These are phyloP conservation scores for Croton laevigatus DNA, from an alignment of 441 rosid genomes.

Conservation along the genomic window DNA sequence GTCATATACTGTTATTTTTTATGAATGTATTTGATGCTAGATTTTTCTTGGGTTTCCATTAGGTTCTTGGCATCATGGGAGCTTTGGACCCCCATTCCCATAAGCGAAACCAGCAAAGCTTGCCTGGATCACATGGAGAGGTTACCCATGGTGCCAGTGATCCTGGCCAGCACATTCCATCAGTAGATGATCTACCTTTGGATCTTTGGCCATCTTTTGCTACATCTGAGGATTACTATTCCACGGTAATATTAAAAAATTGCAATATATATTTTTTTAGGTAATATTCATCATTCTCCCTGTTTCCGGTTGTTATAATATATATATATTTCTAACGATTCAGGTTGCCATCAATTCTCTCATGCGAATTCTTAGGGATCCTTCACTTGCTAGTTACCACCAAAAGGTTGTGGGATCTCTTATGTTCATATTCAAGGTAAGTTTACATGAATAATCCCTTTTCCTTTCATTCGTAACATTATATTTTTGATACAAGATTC, in stretches of 20 bases:
- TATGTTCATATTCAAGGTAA: slow-evolving; percentile 97
- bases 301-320: slow-evolving; percentile 23
- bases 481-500: slow-evolving; percentile 5
- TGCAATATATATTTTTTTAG: slow-evolving; percentile 20
- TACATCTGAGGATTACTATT: slow-evolving; percentile 95
- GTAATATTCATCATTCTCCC: slow-evolving; percentile 22
- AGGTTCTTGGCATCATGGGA: slow-evolving; percentile 99
- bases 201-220: slow-evolving; percentile 96
- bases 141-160: slow-evolving; percentile 86
- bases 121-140: slow-evolving; percentile 90
- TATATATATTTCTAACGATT: slow-evolving; percentile 18
- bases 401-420: slow-evolving; percentile 98
- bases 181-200: slow-evolving; percentile 83
- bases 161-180: slow-evolving; percentile 89
- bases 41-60: slow-evolving; percentile 26
- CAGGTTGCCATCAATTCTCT: slow-evolving; percentile 99
- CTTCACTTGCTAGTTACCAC: slow-evolving; percentile 98
- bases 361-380: slow-evolving; percentile 98
- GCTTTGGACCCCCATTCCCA: slow-evolving; percentile 98
- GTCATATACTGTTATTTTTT: slow-evolving; percentile 8
- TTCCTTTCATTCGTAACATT: slow-evolving; percentile 7
- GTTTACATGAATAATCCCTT: not conserved
- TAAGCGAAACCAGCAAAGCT: slow-evolving; percentile 81
- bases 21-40: slow-evolving; percentile 24
- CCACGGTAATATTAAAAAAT: slow-evolving; percentile 58